Evolutionary conservation across 1,139 yeast species (phyloP).

Genomic region (Taphrina communis): DNA sequence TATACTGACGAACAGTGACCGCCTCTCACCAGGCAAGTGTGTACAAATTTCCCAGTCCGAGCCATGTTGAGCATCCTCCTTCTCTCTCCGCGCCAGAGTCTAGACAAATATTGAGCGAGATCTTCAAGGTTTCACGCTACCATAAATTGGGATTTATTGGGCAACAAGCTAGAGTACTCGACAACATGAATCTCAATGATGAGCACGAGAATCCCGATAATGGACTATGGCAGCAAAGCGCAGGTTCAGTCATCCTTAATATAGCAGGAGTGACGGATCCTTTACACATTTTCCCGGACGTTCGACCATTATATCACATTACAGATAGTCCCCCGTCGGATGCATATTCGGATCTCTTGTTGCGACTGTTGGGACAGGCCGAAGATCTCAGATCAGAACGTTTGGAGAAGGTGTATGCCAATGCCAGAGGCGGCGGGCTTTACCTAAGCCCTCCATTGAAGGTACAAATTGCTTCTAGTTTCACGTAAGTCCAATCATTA

Average conservation of each 20-base stretch:
- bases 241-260: slow-evolving; percentile 38
- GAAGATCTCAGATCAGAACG: slow-evolving; percentile 27
- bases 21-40: slow-evolving; percentile 26
- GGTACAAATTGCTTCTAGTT: slow-evolving; percentile 1
- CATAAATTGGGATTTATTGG: slow-evolving; percentile 41
- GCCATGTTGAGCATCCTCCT: slow-evolving; percentile 27
- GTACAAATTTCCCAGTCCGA: slow-evolving; percentile 26
- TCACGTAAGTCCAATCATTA: slow-evolving; percentile 24
- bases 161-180: slow-evolving; percentile 39
- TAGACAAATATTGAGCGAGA: slow-evolving; percentile 40
- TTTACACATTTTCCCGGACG: slow-evolving; percentile 38
- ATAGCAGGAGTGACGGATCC: slow-evolving; percentile 41
- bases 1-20: slow-evolving; percentile 9
- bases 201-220: slow-evolving; percentile 4
- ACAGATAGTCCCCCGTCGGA: slow-evolving; percentile 41
- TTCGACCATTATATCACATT: slow-evolving; percentile 40
- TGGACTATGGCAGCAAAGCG: slow-evolving; percentile 27
- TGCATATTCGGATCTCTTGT: slow-evolving; percentile 39
- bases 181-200: slow-evolving; percentile 17
- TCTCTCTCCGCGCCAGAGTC: slow-evolving; percentile 35
- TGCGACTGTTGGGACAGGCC: slow-evolving; percentile 38
- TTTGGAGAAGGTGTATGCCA: slow-evolving; percentile 38
- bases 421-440: slow-evolving; percentile 41
- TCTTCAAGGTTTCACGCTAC: slow-evolving; percentile 37
- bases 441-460: slow-evolving; percentile 37